Evolutionary conservation across 768 basidiomycete species (phyloP), one percentile per base, ranked within the genome.

Genomic region (Tylopilus sp.): DNA sequence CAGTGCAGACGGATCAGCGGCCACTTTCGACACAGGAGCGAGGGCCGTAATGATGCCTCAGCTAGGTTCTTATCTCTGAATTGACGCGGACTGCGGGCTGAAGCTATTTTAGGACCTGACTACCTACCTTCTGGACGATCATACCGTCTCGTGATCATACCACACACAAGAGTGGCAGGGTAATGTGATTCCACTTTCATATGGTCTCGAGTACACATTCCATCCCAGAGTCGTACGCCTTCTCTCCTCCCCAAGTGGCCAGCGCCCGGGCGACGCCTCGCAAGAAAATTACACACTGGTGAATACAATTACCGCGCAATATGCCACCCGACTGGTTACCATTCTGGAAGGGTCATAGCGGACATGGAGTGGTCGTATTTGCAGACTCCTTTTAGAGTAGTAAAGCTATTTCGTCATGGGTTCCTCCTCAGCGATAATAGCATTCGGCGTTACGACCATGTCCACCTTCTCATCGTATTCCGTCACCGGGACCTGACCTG

Each of bases 381-480:
- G 28, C 52, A 50, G 45, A 52, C 13, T 25, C 43, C 47, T 22
- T 28, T 50, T 29, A 43, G 37, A 43, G 55, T 33, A 34, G 42
- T 19, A 44, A 52, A 54, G 30, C 61, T 71, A 55, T 56, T 31
- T 45, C 52, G 57, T 31, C 59, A 56, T 51, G 64, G 60, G 16
- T 54, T 57, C 53, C 17, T 64, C 48, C 10, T 40, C 50, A 31
- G 72, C 58, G 55, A 74, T 67, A 24, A 63, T 52, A 43, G 69
- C 74, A 50, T 77, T 71, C 19, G 76, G 73, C 31, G 81, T 80
- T 41, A 87, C 68, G 52, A 89, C 74, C 43, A 76, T 65, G 64
- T 89, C 82, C 71, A 89, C 71, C 58, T 76, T 79, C 78, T 84
- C 84, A 68, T 89, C 87, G 58, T 75, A 73, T 46, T 76, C 75